A percentile compares a stretch with the other conserved stretches of the same genome.
These are phyloP conservation scores for Paramecium sexaurelia DNA, from an alignment of 73 alveolate genomes.

Conservation along the genomic window DNA sequence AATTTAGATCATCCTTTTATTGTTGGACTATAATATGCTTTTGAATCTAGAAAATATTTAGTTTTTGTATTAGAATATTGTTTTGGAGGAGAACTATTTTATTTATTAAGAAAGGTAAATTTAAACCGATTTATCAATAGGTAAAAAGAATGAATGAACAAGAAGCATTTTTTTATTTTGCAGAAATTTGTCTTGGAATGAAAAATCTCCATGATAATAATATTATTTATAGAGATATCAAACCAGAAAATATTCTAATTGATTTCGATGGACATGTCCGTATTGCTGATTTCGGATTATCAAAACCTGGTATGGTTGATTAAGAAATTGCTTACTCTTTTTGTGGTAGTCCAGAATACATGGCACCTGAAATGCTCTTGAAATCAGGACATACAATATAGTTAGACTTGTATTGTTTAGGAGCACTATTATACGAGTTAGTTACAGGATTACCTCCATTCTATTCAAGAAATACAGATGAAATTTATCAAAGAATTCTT, in stretches of 20 bases:
- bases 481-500: slow-evolving; percentile 64
- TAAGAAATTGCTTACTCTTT: slow-evolving; percentile 71
- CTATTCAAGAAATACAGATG: slow-evolving; percentile 68
- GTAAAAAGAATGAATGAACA: slow-evolving; percentile 79
- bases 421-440: slow-evolving; percentile 75
- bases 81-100: slow-evolving; percentile 80
- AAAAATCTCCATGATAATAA: slow-evolving; percentile 77
- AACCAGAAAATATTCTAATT: slow-evolving; percentile 85
- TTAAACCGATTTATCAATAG: slow-evolving; percentile 3
- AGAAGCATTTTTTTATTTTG: slow-evolving; percentile 75
- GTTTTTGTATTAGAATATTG: slow-evolving; percentile 90
- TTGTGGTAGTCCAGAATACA: slow-evolving; percentile 82
- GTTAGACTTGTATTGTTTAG: slow-evolving; percentile 76
- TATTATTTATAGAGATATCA: slow-evolving; percentile 77
- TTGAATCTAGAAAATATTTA: slow-evolving; percentile 85
- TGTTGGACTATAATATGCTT: slow-evolving; percentile 85
- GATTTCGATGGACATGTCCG: slow-evolving; percentile 77
- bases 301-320: slow-evolving; percentile 66
- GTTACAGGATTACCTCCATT: slow-evolving; percentile 79
- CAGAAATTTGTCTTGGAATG: slow-evolving; percentile 76
- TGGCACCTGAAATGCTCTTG: slow-evolving; percentile 78
- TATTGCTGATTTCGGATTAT: slow-evolving; percentile 79
- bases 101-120: slow-evolving; percentile 67
- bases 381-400: slow-evolving; percentile 72
- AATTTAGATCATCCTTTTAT: slow-evolving; percentile 88